Conservation (phyloP, 164 flowering plant species). For the Chloranthus sessilifolius region DNA sequence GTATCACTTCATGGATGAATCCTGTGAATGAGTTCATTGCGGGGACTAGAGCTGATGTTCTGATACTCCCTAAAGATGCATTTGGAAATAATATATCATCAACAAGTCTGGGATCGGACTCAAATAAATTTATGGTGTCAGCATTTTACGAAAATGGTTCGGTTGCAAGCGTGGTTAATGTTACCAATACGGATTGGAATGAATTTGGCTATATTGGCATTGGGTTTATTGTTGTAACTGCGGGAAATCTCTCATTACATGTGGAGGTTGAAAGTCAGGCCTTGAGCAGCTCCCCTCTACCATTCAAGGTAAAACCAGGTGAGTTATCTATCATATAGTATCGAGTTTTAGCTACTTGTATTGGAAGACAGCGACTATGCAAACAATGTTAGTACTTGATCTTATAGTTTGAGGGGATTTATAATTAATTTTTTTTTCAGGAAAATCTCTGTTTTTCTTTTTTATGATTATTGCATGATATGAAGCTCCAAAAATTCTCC, state of each 20-base stretch:
- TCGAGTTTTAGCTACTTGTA: too few relatives aligned
- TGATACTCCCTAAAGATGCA: conserved; percentile 82
- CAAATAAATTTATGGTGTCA: conserved; percentile 32
- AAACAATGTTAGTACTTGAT: too few relatives aligned
- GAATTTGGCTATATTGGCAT: conserved; percentile 47
- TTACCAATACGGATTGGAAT: conserved; percentile 53
- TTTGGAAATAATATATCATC: conserved; percentile 79
- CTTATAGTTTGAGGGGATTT: too few relatives aligned
- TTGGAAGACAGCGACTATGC: too few relatives aligned
- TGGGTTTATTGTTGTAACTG: conserved; percentile 40
- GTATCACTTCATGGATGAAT: conserved; percentile 63
- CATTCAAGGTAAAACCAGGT: conserved; percentile 84
- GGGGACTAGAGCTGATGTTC: conserved; percentile 46
- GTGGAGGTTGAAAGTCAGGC: conserved; percentile 48
- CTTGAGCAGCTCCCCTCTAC: conserved; percentile 67
- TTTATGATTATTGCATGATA: too few relatives aligned
- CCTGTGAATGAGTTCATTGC: conserved; percentile 58
- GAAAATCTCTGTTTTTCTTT: too few relatives aligned
- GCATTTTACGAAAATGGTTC: conserved; percentile 47
- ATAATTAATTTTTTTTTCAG: too few relatives aligned
- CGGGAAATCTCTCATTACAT: conserved; percentile 55
- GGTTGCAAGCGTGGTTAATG: conserved; percentile 28
- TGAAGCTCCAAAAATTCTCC: too few relatives aligned
- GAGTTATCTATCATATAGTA: conserved; percentile 13
- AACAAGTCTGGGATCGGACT: conserved; percentile 24